Base-by-base conservation (phyloP, 139 green algal genomes). In the Tetraselmis chui region DNA sequence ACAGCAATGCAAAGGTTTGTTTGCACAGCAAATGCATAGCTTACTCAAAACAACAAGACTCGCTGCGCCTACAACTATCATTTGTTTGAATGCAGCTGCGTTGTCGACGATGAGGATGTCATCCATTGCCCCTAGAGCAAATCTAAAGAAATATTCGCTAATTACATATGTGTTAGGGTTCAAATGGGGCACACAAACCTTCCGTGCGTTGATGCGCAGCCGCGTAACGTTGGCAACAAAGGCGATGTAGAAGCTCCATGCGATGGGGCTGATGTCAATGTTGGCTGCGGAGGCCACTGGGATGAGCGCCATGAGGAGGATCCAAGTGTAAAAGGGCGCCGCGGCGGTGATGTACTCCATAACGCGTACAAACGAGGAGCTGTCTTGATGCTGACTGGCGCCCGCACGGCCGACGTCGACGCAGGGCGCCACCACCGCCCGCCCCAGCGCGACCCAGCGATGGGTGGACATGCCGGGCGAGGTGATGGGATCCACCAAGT, bases 241-340 rank as follows among this genome's bases (percentile, higher is more conserved):
- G 23, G 59, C 80, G 28, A 83, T 22, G 59, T 77, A 83, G 27
- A 78, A 0, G 2, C 0, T 29, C 80, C 80, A 83, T 26, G 32
- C 80, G 0, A 83, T 23, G 23, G 80, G 58, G 31, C 80, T 77
- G 27, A 83, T n/a, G 23, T 45, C 45, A 5, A 45, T 29, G 25
- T 28, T 32, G 45, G 29, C 80, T 18, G 32, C 27, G 11, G 45
- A 18, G 11, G 18, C 45, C 45, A 67, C 45, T 5, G 45, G 45
- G 59, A 78, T 83, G 59, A 78, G 59, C 29, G 75, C 80, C 80
- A 83, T 28, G 58, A 83, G 80, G 26, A 83, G 28, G 0, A 78
- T 2, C 80, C 80, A 83, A 0, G 18, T 28, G 0, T 27, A 18
- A 58, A 83, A 83, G 18, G 75, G 27, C 2, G 78, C 2, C 31